A percentile compares a stretch with the other conserved stretches of the same genome.
These are phyloP conservation scores for Chaetomidium leptoderma DNA, from an alignment of 495 filamentous ascomycete genomes.

Conservation along the genomic window DNA sequence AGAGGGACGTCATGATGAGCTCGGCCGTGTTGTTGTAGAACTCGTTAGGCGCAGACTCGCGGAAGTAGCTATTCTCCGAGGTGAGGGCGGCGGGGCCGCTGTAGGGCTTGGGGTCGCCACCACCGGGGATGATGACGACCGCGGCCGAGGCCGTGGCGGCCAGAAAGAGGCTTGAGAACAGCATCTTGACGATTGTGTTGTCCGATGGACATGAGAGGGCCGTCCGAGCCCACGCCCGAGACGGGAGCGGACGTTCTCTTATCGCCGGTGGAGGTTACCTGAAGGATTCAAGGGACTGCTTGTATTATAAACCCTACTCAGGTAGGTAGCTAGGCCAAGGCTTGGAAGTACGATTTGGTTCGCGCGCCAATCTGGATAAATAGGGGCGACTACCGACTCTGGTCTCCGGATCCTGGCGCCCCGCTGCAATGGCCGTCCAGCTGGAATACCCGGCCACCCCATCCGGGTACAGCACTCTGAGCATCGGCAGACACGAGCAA, in stretches of 20 bases:
- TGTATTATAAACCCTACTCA: not conserved
- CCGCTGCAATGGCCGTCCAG: slow-evolving; percentile 1
- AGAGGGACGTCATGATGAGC: slow-evolving; percentile 21
- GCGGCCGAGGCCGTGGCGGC: slow-evolving; percentile 10
- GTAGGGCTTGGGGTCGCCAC: slow-evolving; percentile 27
- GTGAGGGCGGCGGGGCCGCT: slow-evolving; percentile 1
- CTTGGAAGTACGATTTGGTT: not conserved
- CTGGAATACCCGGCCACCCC: not conserved
- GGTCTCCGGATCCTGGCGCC: not conserved
- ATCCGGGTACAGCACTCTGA: not conserved
- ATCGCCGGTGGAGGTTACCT: not conserved
- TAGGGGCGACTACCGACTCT: not conserved
- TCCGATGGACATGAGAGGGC: not conserved
- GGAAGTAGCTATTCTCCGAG: slow-evolving; percentile 18
- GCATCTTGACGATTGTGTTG: not conserved
- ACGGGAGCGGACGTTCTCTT: not conserved
- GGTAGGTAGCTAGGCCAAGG: not conserved
- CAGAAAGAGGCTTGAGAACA: slow-evolving; percentile 5
- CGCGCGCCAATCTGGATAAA: not conserved
- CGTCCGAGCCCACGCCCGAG: not conserved
- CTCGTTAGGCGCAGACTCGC: slow-evolving; percentile 21
- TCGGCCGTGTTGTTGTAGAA: slow-evolving; percentile 21
- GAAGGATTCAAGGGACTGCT: not conserved
- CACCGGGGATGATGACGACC: slow-evolving; percentile 27
- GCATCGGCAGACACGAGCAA: not conserved